Percentiles rank a stretch among this genome's conserved stretches.
These are phyloP conservation scores for Umbellularia californica DNA, from an alignment of 164 flowering plant species.

Conservation along the genomic window DNA sequence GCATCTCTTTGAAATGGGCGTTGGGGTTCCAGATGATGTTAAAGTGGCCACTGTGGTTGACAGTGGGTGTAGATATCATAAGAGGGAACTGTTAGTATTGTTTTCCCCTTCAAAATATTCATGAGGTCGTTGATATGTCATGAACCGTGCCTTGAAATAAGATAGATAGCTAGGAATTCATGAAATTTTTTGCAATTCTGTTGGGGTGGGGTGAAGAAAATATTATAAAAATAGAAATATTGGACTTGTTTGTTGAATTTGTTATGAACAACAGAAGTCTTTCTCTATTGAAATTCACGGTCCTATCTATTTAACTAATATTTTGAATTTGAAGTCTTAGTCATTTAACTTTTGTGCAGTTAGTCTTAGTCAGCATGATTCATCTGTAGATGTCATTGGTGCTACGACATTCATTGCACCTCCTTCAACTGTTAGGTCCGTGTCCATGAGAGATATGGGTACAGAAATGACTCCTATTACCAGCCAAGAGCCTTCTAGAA, in stretches of 20 bases:
- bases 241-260: too few relatives aligned
- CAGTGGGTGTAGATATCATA: too few relatives aligned
- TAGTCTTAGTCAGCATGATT: constrained; percentile 63
- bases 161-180: neutral
- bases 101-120: neutral
- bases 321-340: neutral
- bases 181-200: neutral
- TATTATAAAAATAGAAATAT: too few relatives aligned
- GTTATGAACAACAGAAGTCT: too few relatives aligned
- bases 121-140: neutral
- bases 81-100: too few relatives aligned
- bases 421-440: constrained; percentile 77
- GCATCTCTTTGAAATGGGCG: too few relatives aligned
- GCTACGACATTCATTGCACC: constrained; percentile 66
- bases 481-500: constrained; percentile 93
- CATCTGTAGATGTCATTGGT: constrained; percentile 48
- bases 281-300: too few relatives aligned
- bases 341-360: constrained; percentile 33
- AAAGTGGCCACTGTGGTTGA: too few relatives aligned
- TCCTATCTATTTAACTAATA: too few relatives aligned
- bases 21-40: too few relatives aligned
- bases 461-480: constrained; percentile 96
- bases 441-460: constrained; percentile 97
- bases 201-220: neutral
- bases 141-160: neutral